These are phyloP conservation scores for Pseudisothecium myosuroides DNA, from an alignment of 225 moss, liverwort and hornwort species.

Conservation along the genomic window DNA sequence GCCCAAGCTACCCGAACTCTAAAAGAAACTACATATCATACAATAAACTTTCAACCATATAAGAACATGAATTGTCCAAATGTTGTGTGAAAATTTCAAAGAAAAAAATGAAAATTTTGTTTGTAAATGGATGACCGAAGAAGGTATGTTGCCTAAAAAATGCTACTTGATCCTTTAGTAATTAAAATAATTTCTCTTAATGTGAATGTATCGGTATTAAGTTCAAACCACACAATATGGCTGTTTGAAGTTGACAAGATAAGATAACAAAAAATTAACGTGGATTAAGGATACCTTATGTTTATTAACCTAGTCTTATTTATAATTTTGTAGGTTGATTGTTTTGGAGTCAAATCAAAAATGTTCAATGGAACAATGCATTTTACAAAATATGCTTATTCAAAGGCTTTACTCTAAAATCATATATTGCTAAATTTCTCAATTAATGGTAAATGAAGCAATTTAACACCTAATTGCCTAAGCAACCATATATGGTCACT, in stretches of 20 bases:
- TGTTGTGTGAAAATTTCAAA: too few species aligned
- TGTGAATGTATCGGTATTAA: neutral
- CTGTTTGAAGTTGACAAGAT: neutral
- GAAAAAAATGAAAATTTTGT: too few species aligned
- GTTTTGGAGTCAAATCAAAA: neutral
- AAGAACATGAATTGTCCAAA: too few species aligned
- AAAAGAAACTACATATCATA: too few species aligned
- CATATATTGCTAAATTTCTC: neutral
- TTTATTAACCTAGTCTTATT: neutral
- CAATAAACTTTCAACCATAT: too few species aligned
- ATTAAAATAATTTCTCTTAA: neutral
- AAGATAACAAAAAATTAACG: neutral
- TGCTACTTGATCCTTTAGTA: too few species aligned
- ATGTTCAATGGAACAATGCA: neutral
- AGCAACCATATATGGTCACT: too few species aligned
- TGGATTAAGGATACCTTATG: neutral
- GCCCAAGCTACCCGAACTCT: fast-evolving
- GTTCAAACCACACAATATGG: neutral
- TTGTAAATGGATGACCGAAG: too few species aligned
- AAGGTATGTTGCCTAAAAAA: too few species aligned
- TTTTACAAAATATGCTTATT: neutral
- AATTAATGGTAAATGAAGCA: neutral
- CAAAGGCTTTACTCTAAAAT: neutral
- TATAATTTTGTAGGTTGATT: neutral
- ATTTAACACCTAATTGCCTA: neutral